Base-by-base conservation (phyloP, 208 protist genomes). In the Crithidia mellificae region DNA sequence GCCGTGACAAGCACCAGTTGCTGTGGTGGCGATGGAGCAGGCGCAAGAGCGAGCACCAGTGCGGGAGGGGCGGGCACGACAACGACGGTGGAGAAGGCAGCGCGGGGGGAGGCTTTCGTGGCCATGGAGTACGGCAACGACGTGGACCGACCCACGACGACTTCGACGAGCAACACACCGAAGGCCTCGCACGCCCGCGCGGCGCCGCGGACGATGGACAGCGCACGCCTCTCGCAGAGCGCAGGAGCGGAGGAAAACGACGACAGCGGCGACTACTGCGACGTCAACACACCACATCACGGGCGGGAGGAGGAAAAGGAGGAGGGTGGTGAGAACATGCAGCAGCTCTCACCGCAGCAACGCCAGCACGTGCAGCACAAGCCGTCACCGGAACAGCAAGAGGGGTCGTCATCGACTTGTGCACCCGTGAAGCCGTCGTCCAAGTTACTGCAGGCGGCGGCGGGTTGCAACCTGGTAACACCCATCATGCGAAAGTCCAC, bases 101-200 rank as follows among this genome's bases (percentile, higher is more conserved):
- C 39, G 25, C 17, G 27, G 12, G 29, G 30, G 44, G 29, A 22
- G 29, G 2, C 29, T n/a, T 50, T 30, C 22, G 34, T 46, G 15
- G 51, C 19, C 2, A 22, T 47, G 19, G 51, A 46, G 62, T 36
- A 67, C 36, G 62, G 46, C 62, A 67, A 67, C 50, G 50, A 67
- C 49, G 62, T 24, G 2, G 62, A 49, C 22, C 5, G 62, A 17
- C 46, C 20, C 6, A 27, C 34, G 24, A 29, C n/a, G n/a, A n/a
- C n/a, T n/a, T n/a, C n/a, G n/a, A n/a, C n/a, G n/a, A n/a, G n/a
- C n/a, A n/a, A 14, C 36, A 38, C 20, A 30, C 36, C 49, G 5
- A 51, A 34, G 14, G 27, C 43, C 8, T 8, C n/a, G 34, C 53
- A 43, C 32, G 9, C 53, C 15, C 53, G 53, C 6, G 29, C 19